phyloP scores from a whole-genome alignment of 2,329 filamentous ascomycete genomes.

The Fusarium sp. region DNA sequence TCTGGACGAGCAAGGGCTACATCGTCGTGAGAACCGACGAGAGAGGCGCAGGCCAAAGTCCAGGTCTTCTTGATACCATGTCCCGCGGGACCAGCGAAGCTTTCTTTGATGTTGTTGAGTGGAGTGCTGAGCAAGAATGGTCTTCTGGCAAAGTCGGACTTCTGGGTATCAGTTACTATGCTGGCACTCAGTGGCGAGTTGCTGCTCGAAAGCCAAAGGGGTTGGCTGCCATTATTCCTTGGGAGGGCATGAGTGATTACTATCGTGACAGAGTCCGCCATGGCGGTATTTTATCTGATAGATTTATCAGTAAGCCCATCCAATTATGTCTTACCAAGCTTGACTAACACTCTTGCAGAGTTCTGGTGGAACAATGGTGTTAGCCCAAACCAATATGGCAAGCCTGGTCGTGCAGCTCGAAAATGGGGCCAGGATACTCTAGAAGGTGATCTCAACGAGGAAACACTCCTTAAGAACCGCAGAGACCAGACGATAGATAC shows the following conservation, averaged over 20 bases:
- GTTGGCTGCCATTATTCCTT: slow-evolving; percentile 57
- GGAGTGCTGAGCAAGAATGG: slow-evolving; percentile 48
- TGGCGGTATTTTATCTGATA: slow-evolving; percentile 1
- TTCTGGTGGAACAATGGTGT: slow-evolving; percentile 13
- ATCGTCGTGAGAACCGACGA: slow-evolving; percentile 9
- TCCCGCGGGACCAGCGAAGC: not conserved
- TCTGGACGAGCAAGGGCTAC: slow-evolving; percentile 9
- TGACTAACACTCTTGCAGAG: not conserved
- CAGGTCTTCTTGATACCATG: slow-evolving; percentile 1
- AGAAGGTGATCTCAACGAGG: not conserved
- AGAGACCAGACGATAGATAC: not conserved
- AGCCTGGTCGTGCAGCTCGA: not conserved
- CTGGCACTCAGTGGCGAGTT: slow-evolving; percentile 58
- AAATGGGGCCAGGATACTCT: not conserved
- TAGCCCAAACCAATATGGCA: slow-evolving; percentile 71
- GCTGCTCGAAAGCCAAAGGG: slow-evolving; percentile 58
- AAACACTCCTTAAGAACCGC: not conserved
- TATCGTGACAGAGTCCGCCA: slow-evolving; percentile 3
- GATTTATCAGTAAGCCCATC: not conserved
- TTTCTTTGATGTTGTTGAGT: slow-evolving; percentile 1
- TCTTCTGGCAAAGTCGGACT: slow-evolving; percentile 60
- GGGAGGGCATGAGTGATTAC: not conserved
- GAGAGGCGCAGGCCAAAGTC: slow-evolving; percentile 1
- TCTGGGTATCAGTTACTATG: slow-evolving; percentile 60
- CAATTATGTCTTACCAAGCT: not conserved